These are phyloP conservation scores for Didymella lethalis DNA, from an alignment of 2,329 filamentous ascomycete species.

Conservation along the genomic window DNA sequence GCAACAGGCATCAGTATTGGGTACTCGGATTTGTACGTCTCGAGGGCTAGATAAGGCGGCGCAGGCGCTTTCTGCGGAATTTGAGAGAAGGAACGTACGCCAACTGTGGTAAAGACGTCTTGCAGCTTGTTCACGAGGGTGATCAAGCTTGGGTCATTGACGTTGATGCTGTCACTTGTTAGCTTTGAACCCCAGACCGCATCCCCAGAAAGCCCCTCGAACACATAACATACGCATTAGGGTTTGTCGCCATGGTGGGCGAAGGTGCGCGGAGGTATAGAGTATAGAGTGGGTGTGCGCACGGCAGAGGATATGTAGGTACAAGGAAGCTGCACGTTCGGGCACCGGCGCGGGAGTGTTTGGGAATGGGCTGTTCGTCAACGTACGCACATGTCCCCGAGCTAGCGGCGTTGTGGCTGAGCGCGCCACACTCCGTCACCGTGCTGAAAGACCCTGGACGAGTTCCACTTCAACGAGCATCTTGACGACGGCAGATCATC, in stretches of 20 bases:
- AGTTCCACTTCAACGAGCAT: neutral
- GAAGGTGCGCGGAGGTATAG: conserved; percentile 14
- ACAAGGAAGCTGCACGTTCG: conserved; percentile 20
- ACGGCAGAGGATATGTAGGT: conserved; percentile 10
- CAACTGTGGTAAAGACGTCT: conserved; percentile 98
- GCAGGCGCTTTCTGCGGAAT: conserved; percentile 2
- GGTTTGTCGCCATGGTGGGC: conserved; percentile 52
- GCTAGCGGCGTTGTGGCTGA: conserved; percentile 21
- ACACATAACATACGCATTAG: conserved; percentile 49
- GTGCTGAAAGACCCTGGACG: conserved; percentile 4
- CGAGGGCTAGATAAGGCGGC: conserved; percentile 9
- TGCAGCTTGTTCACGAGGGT: conserved; percentile 98
- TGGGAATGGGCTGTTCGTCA: conserved; percentile 27
- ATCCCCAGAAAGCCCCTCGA: conserved; percentile 24
- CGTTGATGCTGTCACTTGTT: conserved; percentile 66
- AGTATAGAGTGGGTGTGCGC: conserved; percentile 14
- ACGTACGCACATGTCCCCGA: conserved; percentile 23
- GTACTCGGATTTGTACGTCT: conserved; percentile 18
- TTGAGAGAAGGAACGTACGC: conserved; percentile 62
- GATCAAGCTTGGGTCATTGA: conserved; percentile 74
- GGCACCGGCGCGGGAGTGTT: conserved; percentile 32
- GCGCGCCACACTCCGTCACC: conserved; percentile 4
- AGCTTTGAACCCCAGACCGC: conserved; percentile 35
- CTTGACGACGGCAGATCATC: neutral
- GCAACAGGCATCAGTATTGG: conserved; percentile 43